These are phyloP conservation scores for Pseudoturritis turrita DNA, from an alignment of 345 rosid genomes.

Conservation along the genomic window DNA sequence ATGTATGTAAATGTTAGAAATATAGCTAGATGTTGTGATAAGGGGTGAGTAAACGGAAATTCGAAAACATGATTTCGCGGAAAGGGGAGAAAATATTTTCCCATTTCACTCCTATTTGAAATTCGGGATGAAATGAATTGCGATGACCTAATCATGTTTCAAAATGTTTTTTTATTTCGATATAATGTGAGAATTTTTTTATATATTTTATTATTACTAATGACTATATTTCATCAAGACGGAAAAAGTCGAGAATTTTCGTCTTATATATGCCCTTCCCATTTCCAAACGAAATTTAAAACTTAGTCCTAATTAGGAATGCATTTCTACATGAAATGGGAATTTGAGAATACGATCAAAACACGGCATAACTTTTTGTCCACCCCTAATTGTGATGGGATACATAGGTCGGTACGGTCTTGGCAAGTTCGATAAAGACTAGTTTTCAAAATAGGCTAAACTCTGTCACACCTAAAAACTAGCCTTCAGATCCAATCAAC, in stretches of 20 bases:
- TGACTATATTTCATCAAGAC: no score
- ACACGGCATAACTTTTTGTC: not conserved
- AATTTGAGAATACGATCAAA: not conserved
- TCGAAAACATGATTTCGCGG: not conserved
- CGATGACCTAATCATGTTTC: no score
- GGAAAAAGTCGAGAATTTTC: no score
- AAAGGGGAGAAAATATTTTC: not conserved
- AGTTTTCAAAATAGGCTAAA: not conserved
- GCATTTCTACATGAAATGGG: not conserved
- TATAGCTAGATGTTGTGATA: no score
- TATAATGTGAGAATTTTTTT: no score
- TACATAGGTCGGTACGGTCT: not conserved
- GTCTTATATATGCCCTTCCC: no score
- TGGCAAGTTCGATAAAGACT: not conserved
- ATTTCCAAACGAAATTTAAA: not conserved
- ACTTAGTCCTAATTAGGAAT: not conserved
- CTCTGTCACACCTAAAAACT: not conserved
- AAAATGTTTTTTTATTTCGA: no score
- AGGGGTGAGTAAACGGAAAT: not conserved
- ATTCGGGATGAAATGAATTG: no score
- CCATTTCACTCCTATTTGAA: no score
- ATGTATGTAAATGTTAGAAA: no score
- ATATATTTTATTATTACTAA: no score
- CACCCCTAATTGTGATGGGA: slow-evolving; percentile 2
- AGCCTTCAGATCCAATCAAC: not conserved